Evolutionary conservation across 2,329 filamentous ascomycete species (phyloP).

Genomic region (Claviceps pazoutovae): DNA sequence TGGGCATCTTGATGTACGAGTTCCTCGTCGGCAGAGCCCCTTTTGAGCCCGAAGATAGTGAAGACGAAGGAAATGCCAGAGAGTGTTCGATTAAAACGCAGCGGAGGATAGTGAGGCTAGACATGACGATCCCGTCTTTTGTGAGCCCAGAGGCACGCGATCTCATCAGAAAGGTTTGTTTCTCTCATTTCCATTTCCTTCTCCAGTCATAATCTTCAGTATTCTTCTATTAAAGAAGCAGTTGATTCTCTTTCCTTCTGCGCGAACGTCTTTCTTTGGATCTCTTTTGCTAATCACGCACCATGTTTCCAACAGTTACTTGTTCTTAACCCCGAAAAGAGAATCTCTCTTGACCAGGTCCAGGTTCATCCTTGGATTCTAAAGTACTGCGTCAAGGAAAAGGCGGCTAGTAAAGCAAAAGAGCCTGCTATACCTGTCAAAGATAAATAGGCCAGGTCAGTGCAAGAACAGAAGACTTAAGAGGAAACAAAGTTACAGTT

Average conservation of each 20-base stretch:
- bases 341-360: slow-evolving; percentile 79
- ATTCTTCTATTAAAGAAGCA: too few species aligned
- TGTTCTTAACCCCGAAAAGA: slow-evolving; percentile 85
- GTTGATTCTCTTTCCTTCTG: too few species aligned
- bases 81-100: slow-evolving; percentile 60
- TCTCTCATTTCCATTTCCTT: not conserved
- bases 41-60: slow-evolving; percentile 55
- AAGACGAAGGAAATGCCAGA: too few species aligned
- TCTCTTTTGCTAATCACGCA: slow-evolving; percentile 11
- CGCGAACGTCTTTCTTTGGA: not conserved
- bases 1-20: slow-evolving; percentile 91
- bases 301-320: slow-evolving; percentile 48
- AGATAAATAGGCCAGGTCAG: slow-evolving; percentile 7
- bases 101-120: slow-evolving; percentile 69
- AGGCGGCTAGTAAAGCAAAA: slow-evolving; percentile 38
- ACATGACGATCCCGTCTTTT: slow-evolving; percentile 86
- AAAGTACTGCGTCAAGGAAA: slow-evolving; percentile 73
- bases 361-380: slow-evolving; percentile 90
- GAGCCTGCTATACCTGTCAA: slow-evolving; percentile 11
- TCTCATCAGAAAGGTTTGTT: slow-evolving; percentile 71
- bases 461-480: not conserved
- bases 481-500: slow-evolving; percentile 4
- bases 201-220: not conserved
- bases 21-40: slow-evolving; percentile 92
- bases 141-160: slow-evolving; percentile 84